These are phyloP conservation scores for Laburnicola sp. DNA, from an alignment of 2,329 filamentous ascomycete species.

Conservation along the genomic window DNA sequence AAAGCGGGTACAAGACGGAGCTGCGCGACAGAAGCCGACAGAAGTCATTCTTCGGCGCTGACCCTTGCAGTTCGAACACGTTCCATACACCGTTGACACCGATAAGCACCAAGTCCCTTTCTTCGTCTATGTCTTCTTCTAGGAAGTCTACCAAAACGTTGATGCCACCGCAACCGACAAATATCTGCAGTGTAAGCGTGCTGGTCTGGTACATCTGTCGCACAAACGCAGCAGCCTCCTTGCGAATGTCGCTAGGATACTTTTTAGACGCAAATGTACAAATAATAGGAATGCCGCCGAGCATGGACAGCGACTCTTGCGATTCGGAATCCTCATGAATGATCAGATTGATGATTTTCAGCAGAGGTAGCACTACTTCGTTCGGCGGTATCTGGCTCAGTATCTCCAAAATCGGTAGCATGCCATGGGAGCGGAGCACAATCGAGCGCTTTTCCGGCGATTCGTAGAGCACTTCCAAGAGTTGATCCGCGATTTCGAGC, in stretches of 20 bases:
- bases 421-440: conserved; percentile 89
- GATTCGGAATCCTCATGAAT: conserved; percentile 92
- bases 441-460: conserved; percentile 87
- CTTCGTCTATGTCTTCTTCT: conserved; percentile 94
- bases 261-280: conserved; percentile 95
- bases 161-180: conserved; percentile 92
- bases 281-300: conserved; percentile 96
- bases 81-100: conserved; percentile 98
- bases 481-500: conserved; percentile 81
- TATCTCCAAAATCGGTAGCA: conserved; percentile 93
- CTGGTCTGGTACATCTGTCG: conserved; percentile 99
- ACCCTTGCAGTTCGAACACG: conserved; percentile 94
- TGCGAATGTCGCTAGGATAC: conserved; percentile 89
- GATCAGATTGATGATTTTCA: conserved; percentile 91
- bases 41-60: conserved; percentile 98
- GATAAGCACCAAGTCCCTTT: conserved; percentile 89
- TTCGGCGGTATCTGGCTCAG: conserved; percentile 85
- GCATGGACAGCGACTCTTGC: conserved; percentile 95
- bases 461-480: conserved; percentile 82
- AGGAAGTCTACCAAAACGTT: conserved; percentile 96
- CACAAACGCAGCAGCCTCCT: conserved; percentile 94
- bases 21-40: conserved; percentile 94
- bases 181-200: conserved; percentile 95
- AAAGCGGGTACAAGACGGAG: conserved; percentile 90
- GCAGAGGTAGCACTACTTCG: conserved; percentile 81